Percentiles rank a stretch among this genome's conserved stretches.
Evolutionary conservation across 495 filamentous ascomycete genomes (phyloP).

Genomic region (Haplographium delicatum): DNA sequence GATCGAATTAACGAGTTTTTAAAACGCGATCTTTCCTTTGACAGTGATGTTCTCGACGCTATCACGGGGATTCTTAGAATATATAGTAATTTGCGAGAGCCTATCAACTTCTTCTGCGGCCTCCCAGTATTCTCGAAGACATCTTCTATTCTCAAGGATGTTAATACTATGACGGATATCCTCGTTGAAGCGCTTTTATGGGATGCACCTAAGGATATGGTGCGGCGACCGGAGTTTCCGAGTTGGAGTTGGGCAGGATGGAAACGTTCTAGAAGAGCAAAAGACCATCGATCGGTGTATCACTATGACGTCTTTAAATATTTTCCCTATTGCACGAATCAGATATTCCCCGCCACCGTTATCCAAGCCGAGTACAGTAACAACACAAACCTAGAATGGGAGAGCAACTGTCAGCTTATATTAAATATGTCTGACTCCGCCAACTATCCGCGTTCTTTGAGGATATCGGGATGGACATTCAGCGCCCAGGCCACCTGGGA

Average conservation of each 20-base stretch:
- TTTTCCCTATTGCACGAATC: neutral
- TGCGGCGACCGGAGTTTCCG: neutral
- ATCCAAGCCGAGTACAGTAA: neutral
- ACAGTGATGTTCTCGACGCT: conserved; percentile 1
- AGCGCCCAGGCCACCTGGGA: too few relatives aligned
- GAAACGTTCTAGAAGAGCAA: neutral
- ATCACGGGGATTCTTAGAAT: neutral
- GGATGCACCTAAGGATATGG: neutral
- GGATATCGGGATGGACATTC: too few relatives aligned
- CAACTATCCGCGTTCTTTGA: too few relatives aligned
- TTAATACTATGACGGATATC: neutral
- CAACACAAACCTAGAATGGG: neutral
- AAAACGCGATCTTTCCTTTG: neutral
- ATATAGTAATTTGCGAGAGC: neutral
- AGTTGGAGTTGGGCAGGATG: neutral
- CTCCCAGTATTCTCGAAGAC: neutral
- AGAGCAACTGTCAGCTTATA: neutral
- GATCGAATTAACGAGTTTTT: neutral
- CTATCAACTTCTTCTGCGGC: neutral
- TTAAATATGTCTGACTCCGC: neutral
- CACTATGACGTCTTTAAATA: too few relatives aligned
- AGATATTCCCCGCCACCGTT: neutral
- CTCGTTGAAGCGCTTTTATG: neutral
- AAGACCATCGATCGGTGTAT: neutral
- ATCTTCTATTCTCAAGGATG: neutral